A percentile compares a stretch with the other conserved stretches of the same genome.
Evolutionary conservation across 2,329 filamentous ascomycete species (phyloP).

Genomic region (Hypomyces rosellus): DNA sequence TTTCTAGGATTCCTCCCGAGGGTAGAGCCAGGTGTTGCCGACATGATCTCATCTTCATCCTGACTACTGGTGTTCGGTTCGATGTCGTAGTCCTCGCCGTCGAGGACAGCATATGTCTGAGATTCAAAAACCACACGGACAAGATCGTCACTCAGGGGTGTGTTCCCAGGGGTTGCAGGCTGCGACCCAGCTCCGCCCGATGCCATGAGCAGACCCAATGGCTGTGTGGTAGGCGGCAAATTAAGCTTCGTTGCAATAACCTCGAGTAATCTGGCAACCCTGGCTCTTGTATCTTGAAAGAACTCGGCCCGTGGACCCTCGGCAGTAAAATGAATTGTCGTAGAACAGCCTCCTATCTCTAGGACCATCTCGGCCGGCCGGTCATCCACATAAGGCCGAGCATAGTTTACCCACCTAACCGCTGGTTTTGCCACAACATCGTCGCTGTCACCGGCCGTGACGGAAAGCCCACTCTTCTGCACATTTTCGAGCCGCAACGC

Average conservation of each 20-base stretch:
- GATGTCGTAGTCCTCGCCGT: slow-evolving; percentile 43
- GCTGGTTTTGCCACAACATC: slow-evolving; percentile 17
- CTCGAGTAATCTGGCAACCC: slow-evolving; percentile 68
- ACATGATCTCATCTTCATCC: slow-evolving; percentile 19
- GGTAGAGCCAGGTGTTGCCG: slow-evolving; percentile 20
- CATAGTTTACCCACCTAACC: slow-evolving; percentile 63
- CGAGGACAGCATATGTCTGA: slow-evolving; percentile 53
- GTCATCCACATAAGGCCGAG: slow-evolving; percentile 80
- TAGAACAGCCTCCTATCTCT: slow-evolving; percentile 67
- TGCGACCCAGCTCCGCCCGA: slow-evolving; percentile 56
- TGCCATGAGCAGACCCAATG: slow-evolving; percentile 61
- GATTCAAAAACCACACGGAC: slow-evolving; percentile 59
- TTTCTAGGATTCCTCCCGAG: slow-evolving; percentile 36
- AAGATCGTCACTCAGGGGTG: slow-evolving; percentile 61
- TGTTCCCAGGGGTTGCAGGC: slow-evolving; percentile 61
- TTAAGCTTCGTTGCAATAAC: slow-evolving; percentile 78
- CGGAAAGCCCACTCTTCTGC: slow-evolving; percentile 75
- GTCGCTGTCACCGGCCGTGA: slow-evolving; percentile 42
- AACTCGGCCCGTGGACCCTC: slow-evolving; percentile 58
- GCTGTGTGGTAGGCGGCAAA: slow-evolving; percentile 52
- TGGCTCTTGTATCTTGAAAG: slow-evolving; percentile 60
- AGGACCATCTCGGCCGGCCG: slow-evolving; percentile 66
- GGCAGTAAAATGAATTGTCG: slow-evolving; percentile 44
- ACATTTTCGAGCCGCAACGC: slow-evolving; percentile 75
- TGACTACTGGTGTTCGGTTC: not conserved